Conservation (phyloP, 352 stramenopile species). For the Phytophthora syringae region DNA sequence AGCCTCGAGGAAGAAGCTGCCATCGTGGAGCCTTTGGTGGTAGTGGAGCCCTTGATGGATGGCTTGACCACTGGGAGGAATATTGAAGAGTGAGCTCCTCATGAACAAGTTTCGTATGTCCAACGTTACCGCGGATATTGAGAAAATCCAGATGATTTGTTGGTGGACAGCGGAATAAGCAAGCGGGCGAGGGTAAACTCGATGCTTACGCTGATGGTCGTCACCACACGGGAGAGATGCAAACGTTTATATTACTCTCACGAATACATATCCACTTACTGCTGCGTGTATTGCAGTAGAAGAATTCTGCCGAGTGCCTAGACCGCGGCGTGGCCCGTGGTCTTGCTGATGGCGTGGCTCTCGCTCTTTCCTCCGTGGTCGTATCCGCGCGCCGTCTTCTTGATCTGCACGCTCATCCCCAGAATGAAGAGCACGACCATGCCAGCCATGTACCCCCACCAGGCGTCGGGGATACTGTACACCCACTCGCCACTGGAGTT, state of each 20-base stretch:
- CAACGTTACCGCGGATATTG: conserved; percentile 19
- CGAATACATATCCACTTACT: conserved; percentile 26
- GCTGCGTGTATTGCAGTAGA: background rate
- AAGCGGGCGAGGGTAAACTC: no score
- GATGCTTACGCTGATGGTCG: no score
- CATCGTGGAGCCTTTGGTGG: conserved; percentile 4
- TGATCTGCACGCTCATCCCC: conserved; percentile 66
- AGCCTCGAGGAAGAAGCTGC: conserved; percentile 1
- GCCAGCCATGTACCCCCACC: conserved; percentile 78
- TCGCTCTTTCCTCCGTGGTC: conserved; percentile 48
- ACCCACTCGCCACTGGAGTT: conserved; percentile 50
- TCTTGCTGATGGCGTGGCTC: conserved; percentile 38
- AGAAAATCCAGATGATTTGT: no score
- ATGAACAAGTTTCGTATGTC: conserved; percentile 9
- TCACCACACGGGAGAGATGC: no score
- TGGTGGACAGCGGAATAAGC: no score
- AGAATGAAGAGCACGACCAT: conserved; percentile 64
- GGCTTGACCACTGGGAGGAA: conserved; percentile 10
- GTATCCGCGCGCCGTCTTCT: conserved; percentile 62
- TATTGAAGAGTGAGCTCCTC: conserved; percentile 28
- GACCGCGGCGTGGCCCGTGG: conserved; percentile 31
- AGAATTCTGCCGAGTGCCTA: no score
- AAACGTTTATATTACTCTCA: conserved; percentile 35
- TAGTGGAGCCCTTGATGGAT: no score
- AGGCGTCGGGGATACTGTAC: conserved; percentile 71